Percentiles rank a stretch among this genome's conserved stretches.
Evolutionary conservation across 2,329 filamentous ascomycete genomes (phyloP).

Genomic region (Alternaria triticimaculans): DNA sequence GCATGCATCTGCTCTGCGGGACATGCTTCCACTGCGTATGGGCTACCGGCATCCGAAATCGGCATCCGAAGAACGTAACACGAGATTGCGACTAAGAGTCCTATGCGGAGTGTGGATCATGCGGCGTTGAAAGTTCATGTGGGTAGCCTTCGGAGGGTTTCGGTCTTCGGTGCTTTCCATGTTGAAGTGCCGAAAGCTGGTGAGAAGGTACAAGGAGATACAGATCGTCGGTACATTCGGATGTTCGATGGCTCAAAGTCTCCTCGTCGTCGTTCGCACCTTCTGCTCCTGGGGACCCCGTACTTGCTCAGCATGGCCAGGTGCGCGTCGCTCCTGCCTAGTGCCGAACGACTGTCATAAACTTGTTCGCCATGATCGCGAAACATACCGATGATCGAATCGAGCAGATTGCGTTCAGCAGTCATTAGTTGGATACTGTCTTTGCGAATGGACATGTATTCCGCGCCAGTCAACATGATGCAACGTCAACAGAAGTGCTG

Average conservation of each 20-base stretch:
- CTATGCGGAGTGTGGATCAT: background rate
- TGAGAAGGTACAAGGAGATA: background rate
- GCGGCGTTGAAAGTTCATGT: background rate
- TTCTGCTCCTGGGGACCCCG: background rate
- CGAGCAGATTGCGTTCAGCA: background rate
- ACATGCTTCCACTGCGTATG: background rate
- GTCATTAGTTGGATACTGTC: background rate
- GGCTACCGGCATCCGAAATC: background rate
- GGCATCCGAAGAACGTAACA: background rate
- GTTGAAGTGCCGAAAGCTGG: background rate
- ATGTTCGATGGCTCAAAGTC: background rate
- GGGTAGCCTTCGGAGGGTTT: background rate
- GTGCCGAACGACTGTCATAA: background rate
- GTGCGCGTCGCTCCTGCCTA: background rate
- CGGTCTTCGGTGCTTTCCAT: conserved; percentile 2
- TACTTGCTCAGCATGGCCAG: background rate
- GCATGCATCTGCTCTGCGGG: background rate
- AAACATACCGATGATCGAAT: background rate
- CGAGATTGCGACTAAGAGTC: background rate
- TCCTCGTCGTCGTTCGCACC: background rate
- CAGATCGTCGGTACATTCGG: background rate
- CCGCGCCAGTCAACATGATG: background rate
- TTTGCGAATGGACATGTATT: background rate
- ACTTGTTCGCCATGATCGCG: background rate
- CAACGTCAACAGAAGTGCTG: background rate